Conservation (phyloP, 2,329 filamentous ascomycete species). For the Proliferodiscus dingleyae region DNA sequence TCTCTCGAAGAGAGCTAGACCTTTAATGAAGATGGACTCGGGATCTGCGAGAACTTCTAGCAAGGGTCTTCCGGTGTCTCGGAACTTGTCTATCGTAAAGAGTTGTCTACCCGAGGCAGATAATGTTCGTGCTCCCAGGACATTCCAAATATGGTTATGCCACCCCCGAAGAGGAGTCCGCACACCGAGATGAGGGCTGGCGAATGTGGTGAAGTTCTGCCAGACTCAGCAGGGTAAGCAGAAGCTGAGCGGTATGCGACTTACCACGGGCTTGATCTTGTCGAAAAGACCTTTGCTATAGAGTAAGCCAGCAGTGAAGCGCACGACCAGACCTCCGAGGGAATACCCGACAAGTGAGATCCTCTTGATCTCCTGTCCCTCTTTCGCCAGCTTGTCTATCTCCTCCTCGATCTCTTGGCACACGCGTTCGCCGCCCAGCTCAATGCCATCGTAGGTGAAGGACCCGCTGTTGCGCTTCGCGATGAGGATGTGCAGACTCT, state of each 20-base stretch:
- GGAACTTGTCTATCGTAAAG: slow-evolving; percentile 81
- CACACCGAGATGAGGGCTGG: slow-evolving; percentile 76
- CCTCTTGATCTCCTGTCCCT: slow-evolving; percentile 70
- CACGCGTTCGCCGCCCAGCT: slow-evolving; percentile 62
- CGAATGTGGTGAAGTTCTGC: slow-evolving; percentile 90
- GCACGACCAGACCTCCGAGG: slow-evolving; percentile 77
- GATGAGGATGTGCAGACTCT: slow-evolving; percentile 64
- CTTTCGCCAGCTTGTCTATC: slow-evolving; percentile 48
- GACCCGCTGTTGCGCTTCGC: slow-evolving; percentile 69
- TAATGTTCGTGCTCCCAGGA: slow-evolving; percentile 74
- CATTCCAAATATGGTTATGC: slow-evolving; percentile 69
- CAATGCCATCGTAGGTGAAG: slow-evolving; percentile 67
- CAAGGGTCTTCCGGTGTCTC: slow-evolving; percentile 74
- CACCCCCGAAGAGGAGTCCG: slow-evolving; percentile 63
- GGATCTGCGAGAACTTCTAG: slow-evolving; percentile 78
- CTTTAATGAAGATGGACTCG: slow-evolving; percentile 79
- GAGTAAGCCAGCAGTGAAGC: slow-evolving; percentile 82
- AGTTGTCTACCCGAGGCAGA: slow-evolving; percentile 82
- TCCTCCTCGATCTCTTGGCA: slow-evolving; percentile 64
- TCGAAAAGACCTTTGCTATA: slow-evolving; percentile 78
- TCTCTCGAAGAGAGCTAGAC: slow-evolving; percentile 68
- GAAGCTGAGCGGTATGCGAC: slow-evolving; percentile 14
- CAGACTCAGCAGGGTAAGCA: not conserved
- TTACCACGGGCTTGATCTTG: slow-evolving; percentile 69
- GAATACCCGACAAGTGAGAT: slow-evolving; percentile 88